phyloP scores from a whole-genome alignment of 495 filamentous ascomycete genomes.

The Geopyxis carbonaria region DNA sequence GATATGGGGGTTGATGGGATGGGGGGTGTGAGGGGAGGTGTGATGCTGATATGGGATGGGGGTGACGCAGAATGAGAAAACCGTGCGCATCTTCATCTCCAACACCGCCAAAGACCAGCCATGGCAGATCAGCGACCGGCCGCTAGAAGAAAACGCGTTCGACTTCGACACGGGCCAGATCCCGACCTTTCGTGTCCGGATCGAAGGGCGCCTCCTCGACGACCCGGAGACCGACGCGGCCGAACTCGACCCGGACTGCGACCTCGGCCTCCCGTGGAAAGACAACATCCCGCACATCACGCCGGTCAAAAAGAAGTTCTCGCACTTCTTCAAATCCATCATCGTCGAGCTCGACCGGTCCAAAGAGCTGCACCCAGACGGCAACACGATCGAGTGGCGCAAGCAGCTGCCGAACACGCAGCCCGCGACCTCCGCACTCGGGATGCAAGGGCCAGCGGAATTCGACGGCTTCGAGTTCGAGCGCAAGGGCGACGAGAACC shows the following conservation, averaged over 20 bases:
- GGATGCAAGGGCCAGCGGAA: conserved; percentile 55
- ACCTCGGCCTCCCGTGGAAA: conserved; percentile 21
- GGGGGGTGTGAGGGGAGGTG: neutral
- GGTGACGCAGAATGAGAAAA: conserved; percentile 46
- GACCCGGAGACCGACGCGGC: conserved; percentile 46
- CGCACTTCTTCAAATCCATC: conserved; percentile 89
- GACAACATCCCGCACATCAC: conserved; percentile 16
- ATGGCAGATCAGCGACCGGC: conserved; percentile 53
- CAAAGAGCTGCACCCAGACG: conserved; percentile 27
- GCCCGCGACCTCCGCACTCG: conserved; percentile 38
- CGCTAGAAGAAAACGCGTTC: conserved; percentile 47
- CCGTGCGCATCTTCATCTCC: conserved; percentile 82
- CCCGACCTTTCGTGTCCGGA: conserved; percentile 72
- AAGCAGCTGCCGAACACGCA: conserved; percentile 31
- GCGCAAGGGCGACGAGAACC: conserved; percentile 76
- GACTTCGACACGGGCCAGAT: conserved; percentile 54
- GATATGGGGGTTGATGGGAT: neutral
- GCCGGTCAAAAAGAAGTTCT: conserved; percentile 46
- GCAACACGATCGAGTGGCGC: conserved; percentile 32
- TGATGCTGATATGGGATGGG: conserved; percentile 1
- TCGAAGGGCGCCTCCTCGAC: conserved; percentile 78
- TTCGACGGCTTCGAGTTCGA: conserved; percentile 89
- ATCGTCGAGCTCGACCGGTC: conserved; percentile 68
- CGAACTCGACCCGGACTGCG: conserved; percentile 41
- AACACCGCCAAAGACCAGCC: conserved; percentile 90